These are phyloP conservation scores for Pythium brassicae DNA, from an alignment of 352 stramenopile species.

Conservation along the genomic window DNA sequence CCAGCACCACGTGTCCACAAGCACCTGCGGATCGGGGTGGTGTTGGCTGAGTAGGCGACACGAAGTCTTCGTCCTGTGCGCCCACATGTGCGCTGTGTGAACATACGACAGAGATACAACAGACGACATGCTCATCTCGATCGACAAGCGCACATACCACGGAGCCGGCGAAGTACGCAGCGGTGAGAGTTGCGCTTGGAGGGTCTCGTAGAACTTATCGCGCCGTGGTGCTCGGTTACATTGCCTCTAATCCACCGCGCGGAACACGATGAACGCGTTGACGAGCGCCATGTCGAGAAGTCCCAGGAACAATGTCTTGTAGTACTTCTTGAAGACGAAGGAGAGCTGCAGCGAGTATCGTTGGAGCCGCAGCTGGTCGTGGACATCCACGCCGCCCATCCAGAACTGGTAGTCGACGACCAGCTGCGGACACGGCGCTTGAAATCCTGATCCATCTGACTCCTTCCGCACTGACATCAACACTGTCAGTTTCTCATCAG, in stretches of 20 bases:
- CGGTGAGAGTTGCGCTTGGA: neutral
- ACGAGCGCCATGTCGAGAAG: neutral
- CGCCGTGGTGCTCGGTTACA: neutral
- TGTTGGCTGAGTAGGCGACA: no score
- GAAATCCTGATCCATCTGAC: no score
- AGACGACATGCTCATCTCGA: no score
- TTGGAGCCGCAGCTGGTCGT: neutral
- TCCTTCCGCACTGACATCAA: no score
- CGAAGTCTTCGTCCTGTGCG: no score
- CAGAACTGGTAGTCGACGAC: neutral
- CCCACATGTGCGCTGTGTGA: no score
- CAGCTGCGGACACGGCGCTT: neutral
- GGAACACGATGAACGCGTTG: neutral
- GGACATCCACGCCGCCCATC: neutral
- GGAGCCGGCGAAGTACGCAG: no score
- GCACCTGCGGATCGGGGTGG: no score
- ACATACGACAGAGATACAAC: no score
- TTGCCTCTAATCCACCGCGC: neutral
- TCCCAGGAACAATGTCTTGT: neutral
- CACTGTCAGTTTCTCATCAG: no score
- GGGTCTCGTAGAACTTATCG: neutral
- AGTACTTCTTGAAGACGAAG: neutral
- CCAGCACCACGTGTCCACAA: no score
- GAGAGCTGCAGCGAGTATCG: neutral
- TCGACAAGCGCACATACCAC: no score